A percentile compares a stretch with the other conserved stretches of the same genome.
phyloP scores from a whole-genome alignment of 768 basidiomycete species.

The Pisolithus orientalis region DNA sequence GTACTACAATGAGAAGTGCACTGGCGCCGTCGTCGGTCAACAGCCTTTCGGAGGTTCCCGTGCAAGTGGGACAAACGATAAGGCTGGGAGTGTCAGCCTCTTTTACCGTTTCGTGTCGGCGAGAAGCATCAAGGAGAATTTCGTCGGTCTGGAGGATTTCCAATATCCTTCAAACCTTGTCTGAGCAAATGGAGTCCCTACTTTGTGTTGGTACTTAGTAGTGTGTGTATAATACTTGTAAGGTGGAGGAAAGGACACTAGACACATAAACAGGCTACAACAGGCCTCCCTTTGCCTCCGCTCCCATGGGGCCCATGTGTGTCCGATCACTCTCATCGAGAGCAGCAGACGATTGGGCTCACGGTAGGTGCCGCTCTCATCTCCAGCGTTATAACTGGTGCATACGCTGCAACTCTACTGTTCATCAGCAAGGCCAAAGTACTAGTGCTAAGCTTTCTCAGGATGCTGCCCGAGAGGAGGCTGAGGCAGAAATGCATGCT shows the following conservation, averaged over 20 bases:
- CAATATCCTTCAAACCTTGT: slow-evolving; percentile 83
- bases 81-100: slow-evolving; percentile 80
- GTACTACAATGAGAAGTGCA: slow-evolving; percentile 98
- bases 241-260: not conserved
- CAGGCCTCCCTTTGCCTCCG: not conserved
- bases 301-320: not conserved
- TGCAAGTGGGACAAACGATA: slow-evolving; percentile 95
- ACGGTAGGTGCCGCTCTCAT: not conserved
- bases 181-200: slow-evolving; percentile 25
- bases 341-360: not conserved
- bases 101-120: slow-evolving; percentile 81
- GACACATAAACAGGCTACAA: not conserved
- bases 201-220: not conserved
- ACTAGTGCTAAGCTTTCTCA: slow-evolving; percentile 61
- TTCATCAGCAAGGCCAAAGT: slow-evolving; percentile 12
- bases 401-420: slow-evolving; percentile 3
- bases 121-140: slow-evolving; percentile 96
- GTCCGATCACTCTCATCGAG: not conserved
- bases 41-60: slow-evolving; percentile 97
- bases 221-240: not conserved
- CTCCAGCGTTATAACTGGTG: not conserved
- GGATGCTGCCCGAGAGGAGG: slow-evolving; percentile 53
- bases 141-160: slow-evolving; percentile 76
- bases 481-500: slow-evolving; percentile 23
- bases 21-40: slow-evolving; percentile 95